Conservation (phyloP, 163 green algal species). For the Scenedesmus sp. region DNA sequence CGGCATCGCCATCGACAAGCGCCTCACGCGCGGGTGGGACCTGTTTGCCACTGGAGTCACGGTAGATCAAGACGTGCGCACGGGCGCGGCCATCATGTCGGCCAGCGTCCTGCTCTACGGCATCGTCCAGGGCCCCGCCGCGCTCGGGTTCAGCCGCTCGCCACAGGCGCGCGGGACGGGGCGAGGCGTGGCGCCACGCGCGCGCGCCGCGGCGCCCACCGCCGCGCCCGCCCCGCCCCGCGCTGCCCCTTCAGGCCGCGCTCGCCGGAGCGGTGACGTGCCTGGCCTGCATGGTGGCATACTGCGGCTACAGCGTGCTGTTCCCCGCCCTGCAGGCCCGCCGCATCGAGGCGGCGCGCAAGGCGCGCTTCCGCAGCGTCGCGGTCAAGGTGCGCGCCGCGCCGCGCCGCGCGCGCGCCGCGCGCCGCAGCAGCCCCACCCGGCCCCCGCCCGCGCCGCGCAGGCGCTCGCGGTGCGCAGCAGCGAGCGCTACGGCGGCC, state of each 20-base stretch:
- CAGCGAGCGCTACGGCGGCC: constrained; percentile 16
- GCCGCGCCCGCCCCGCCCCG: no score
- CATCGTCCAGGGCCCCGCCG: constrained; percentile 57
- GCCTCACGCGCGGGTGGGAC: constrained; percentile 40
- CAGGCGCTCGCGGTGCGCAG: constrained; percentile 37
- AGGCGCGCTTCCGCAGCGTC: constrained; percentile 41
- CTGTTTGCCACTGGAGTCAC: constrained; percentile 40
- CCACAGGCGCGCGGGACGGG: constrained; percentile 26
- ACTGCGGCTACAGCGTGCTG: constrained; percentile 67
- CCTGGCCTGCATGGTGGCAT: constrained; percentile 49
- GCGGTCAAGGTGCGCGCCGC: constrained; percentile 19
- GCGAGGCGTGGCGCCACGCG: neutral
- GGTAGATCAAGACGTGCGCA: constrained; percentile 47
- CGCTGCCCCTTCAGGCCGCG: constrained; percentile 22
- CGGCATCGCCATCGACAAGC: constrained; percentile 45
- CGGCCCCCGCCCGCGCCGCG: no score
- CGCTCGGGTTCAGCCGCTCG: constrained; percentile 12
- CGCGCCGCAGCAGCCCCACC: no score
- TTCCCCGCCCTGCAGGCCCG: constrained; percentile 64
- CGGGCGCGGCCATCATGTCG: constrained; percentile 57
- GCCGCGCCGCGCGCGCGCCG: neutral
- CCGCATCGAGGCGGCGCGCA: constrained; percentile 56
- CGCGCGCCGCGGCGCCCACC: neutral
- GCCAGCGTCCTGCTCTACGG: constrained; percentile 57
- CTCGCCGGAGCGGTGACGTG: constrained; percentile 48